Base-by-base conservation (phyloP, 2,329 filamentous ascomycete genomes). In the Moelleriella libera region DNA sequence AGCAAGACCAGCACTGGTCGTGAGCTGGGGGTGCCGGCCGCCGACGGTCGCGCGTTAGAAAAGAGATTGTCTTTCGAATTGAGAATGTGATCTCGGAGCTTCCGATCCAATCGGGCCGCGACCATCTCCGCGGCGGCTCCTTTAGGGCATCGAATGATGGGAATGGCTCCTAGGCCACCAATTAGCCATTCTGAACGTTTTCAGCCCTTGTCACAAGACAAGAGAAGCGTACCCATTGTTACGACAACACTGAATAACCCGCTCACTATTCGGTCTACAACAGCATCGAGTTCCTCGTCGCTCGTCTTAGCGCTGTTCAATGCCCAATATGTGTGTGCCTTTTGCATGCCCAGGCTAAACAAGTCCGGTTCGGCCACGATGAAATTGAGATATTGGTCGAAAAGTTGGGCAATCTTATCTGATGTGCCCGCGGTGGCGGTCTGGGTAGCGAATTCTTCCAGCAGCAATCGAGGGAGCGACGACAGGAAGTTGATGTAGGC, bases 31-130 rank as follows among this genome's bases (percentile, higher is more conserved):
- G 85, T 82, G 12, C 76, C 74, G 1, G 74, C 64, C 6, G 73
- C 67, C 6, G 72, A 67, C 2, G 80, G 72, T 51, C 85, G 75
- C 46, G 81, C 74, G 49, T 66, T 69, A 41, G 88, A 94, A 64
- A 98, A 98, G 5, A 98, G 76, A 59, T 96, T 97, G 61, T 96
- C 90, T 69, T 96, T 97, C 10, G 90, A 95, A 65, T 97, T 97
- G 52, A 98, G 75, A 47, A 97, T 86, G 62, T 98, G 92, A 59
- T 98, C 92, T 58, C 92, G 82, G 28, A 98, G 78, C 64, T 97
- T 98, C 50, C 92, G 82, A 62, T 98, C 92, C 29, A 98, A 79
- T 60, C 94, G 95, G 11, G 86, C 85, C 11, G 88, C 85, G 54
- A 98, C 94, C 72, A 95, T 84, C 61, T 97, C 90, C 11, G 92